Evolutionary conservation across 192 early-diverging fungal species (phyloP).

Genomic region (Backusella liffmaniae): DNA sequence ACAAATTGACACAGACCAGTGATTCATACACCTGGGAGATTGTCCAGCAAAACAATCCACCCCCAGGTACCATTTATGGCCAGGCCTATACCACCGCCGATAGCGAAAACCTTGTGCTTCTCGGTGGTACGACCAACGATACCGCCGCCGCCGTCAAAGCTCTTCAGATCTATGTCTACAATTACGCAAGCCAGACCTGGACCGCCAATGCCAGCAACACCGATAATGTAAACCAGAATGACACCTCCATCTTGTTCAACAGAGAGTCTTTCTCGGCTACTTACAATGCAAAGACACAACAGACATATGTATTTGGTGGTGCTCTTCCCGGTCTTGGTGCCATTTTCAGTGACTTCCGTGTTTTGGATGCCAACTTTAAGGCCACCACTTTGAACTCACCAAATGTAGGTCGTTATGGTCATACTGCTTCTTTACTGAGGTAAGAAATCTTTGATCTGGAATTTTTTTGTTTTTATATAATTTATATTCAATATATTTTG

Average conservation of each 20-base stretch:
- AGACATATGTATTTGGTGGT: constrained; percentile 25
- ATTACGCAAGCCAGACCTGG: neutral
- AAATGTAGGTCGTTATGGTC: constrained; percentile 20
- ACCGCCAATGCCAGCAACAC: neutral
- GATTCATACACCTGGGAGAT: constrained; percentile 6
- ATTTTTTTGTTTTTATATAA: constrained; percentile 5
- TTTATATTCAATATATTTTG: constrained; percentile 7
- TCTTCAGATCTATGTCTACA: constrained; percentile 6
- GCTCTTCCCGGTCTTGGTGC: neutral
- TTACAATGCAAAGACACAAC: neutral
- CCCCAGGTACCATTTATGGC: constrained; percentile 7
- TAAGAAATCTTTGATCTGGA: neutral
- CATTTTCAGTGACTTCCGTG: constrained; percentile 12
- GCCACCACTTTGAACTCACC: neutral
- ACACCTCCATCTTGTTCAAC: neutral
- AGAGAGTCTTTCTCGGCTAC: neutral
- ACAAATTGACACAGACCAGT: constrained; percentile 1
- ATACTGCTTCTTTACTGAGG: constrained; percentile 22
- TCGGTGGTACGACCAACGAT: neutral
- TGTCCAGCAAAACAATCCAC: neutral
- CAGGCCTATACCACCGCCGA: neutral
- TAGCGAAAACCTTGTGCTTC: neutral
- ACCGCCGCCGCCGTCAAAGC: neutral
- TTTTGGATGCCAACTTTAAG: neutral
- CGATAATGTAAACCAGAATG: neutral